A percentile compares a stretch with the other conserved stretches of the same genome.
Evolutionary conservation across 306 rosid genomes (phyloP).

Genomic region (Purshia tridentata): DNA sequence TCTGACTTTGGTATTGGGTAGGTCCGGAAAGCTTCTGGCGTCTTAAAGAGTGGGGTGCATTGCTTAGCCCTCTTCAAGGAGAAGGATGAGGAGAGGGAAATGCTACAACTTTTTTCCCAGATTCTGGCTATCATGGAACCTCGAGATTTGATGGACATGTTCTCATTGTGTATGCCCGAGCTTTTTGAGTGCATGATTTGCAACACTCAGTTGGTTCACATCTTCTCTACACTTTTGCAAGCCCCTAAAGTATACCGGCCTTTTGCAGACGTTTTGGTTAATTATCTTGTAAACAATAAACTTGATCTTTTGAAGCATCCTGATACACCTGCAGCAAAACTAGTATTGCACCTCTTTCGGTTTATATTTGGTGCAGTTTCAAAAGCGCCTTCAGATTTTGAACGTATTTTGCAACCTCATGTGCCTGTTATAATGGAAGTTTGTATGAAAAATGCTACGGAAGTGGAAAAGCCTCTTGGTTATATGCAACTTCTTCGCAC

Average conservation of each 20-base stretch:
- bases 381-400: slow-evolving; percentile 95
- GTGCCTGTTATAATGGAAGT: slow-evolving; percentile 90
- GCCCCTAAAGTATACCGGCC: slow-evolving; percentile 82
- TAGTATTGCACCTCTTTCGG: slow-evolving; percentile 89
- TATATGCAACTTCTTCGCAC: slow-evolving; percentile 89
- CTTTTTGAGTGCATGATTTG: slow-evolving; percentile 95
- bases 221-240: slow-evolving; percentile 86
- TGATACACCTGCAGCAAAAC: slow-evolving; percentile 83
- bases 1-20: slow-evolving; percentile 40
- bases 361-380: slow-evolving; percentile 90
- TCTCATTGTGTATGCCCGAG: slow-evolving; percentile 97
- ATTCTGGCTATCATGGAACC: slow-evolving; percentile 98
- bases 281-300: slow-evolving; percentile 81
- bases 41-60: slow-evolving; percentile 93
- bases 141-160: slow-evolving; percentile 99
- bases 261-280: slow-evolving; percentile 92
- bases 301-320: slow-evolving; percentile 87
- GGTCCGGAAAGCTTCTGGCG: slow-evolving; percentile 97
- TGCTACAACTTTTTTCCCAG: slow-evolving; percentile 91
- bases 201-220: slow-evolving; percentile 86
- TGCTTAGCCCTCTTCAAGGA: slow-evolving; percentile 97
- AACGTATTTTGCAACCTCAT: slow-evolving; percentile 97
- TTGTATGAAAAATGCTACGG: slow-evolving; percentile 94
- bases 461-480: slow-evolving; percentile 94
- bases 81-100: slow-evolving; percentile 97